Evolutionary conservation across 495 filamentous ascomycete genomes (phyloP).

Genomic region (Trypethelium eluteriae): DNA sequence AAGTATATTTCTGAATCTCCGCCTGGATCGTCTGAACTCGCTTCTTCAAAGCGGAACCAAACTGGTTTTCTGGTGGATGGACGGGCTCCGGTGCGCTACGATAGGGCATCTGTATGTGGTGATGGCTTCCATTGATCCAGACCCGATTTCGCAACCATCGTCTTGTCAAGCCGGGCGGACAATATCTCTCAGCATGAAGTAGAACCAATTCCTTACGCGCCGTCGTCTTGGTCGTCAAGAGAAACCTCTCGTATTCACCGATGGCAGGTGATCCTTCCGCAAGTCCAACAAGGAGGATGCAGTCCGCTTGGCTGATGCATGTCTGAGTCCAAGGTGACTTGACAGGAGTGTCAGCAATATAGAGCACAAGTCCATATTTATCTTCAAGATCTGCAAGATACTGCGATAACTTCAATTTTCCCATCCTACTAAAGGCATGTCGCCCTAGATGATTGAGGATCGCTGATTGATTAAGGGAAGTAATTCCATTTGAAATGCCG

Average conservation of each 20-base stretch:
- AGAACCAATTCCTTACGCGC: constrained; percentile 89
- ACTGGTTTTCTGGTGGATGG: constrained; percentile 66
- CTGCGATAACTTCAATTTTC: constrained; percentile 89
- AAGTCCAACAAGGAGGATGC: constrained; percentile 83
- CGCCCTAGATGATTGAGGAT: constrained; percentile 90
- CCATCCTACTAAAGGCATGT: constrained; percentile 95
- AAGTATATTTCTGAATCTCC: constrained; percentile 96
- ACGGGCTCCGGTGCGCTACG: constrained; percentile 68
- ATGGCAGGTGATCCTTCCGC: constrained; percentile 84
- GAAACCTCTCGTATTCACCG: constrained; percentile 91
- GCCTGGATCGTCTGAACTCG: constrained; percentile 91
- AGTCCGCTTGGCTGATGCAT: constrained; percentile 92
- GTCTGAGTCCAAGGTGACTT: constrained; percentile 98
- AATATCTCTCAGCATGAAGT: constrained; percentile 88
- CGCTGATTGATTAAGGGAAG: constrained; percentile 83
- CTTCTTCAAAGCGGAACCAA: constrained; percentile 81
- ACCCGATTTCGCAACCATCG: constrained; percentile 87
- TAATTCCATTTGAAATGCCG: constrained; percentile 79
- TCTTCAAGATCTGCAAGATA: constrained; percentile 96
- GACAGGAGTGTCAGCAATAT: constrained; percentile 94
- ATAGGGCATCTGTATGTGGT: constrained; percentile 95
- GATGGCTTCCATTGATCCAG: constrained; percentile 98
- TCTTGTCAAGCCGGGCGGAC: constrained; percentile 70
- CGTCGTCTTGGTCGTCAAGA: constrained; percentile 95
- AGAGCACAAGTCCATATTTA: constrained; percentile 90